A percentile compares a stretch with the other conserved stretches of the same genome.
Conservation (phyloP, 2,329 filamentous ascomycete genomes). For the Diplodia mutila region DNA sequence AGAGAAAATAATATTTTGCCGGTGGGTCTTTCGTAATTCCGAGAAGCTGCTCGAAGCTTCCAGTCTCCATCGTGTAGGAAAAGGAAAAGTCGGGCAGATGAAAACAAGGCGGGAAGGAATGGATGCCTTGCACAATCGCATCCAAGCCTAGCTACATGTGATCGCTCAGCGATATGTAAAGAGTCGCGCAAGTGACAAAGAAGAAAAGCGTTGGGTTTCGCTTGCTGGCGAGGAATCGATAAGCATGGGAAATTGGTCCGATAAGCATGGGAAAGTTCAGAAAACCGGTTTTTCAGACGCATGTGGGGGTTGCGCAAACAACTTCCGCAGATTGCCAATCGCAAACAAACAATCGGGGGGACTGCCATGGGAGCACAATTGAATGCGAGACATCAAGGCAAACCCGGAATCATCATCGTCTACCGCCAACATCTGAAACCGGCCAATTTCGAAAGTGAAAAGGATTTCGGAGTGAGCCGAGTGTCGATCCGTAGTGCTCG, state of each 20-base stretch:
- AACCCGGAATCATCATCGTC: not conserved
- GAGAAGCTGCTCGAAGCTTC: not conserved
- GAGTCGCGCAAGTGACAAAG: not conserved
- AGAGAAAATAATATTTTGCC: not conserved
- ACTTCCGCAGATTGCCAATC: not conserved
- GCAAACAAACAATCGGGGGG: not conserved
- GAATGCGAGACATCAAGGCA: not conserved
- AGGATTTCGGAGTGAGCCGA: not conserved
- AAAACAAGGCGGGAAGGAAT: not conserved
- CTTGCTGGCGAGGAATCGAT: not conserved
- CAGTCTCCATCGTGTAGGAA: not conserved
- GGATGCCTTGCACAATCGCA: not conserved
- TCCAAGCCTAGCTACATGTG: not conserved
- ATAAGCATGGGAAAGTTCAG: constrained; percentile 6
- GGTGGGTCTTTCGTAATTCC: not conserved
- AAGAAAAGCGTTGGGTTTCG: not conserved
- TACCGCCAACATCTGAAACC: not conserved
- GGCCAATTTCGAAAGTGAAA: not conserved
- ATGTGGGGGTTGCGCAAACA: not conserved
- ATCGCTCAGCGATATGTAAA: not conserved
- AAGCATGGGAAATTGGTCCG: constrained; percentile 4
- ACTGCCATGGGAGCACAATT: not conserved
- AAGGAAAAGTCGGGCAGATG: not conserved
- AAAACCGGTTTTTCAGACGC: not conserved
- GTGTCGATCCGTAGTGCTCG: too few species aligned